A percentile compares a stretch with the other conserved stretches of the same genome.
Conservation (phyloP, 2,329 filamentous ascomycete genomes). For the Teratosphaeria nubilosa region DNA sequence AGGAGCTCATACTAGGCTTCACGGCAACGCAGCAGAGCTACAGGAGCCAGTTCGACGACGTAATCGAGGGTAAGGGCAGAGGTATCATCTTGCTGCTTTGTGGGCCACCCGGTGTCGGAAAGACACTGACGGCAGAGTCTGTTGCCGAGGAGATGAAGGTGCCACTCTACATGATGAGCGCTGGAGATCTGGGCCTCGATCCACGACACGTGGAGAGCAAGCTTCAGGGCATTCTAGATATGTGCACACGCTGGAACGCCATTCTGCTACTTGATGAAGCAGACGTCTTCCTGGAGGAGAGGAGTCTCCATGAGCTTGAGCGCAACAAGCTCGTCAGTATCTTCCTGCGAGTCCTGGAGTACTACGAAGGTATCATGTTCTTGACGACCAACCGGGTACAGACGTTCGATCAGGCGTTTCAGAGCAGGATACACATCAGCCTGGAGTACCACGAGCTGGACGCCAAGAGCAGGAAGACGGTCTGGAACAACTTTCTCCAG, state of each 20-base stretch:
- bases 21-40: slow-evolving; percentile 33
- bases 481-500: slow-evolving; percentile 30
- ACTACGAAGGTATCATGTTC: slow-evolving; percentile 35
- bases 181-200: slow-evolving; percentile 40
- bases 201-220: slow-evolving; percentile 33
- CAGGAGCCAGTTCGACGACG: slow-evolving; percentile 36
- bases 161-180: slow-evolving; percentile 41
- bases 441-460: slow-evolving; percentile 30
- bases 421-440: slow-evolving; percentile 36
- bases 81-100: slow-evolving; percentile 43
- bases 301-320: slow-evolving; percentile 31
- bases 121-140: slow-evolving; percentile 43
- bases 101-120: slow-evolving; percentile 43
- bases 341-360: slow-evolving; percentile 28
- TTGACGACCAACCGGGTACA: slow-evolving; percentile 31
- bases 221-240: slow-evolving; percentile 35
- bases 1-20: slow-evolving; percentile 39
- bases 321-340: slow-evolving; percentile 45
- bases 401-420: slow-evolving; percentile 35
- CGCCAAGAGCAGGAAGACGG: slow-evolving; percentile 30
- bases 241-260: slow-evolving; percentile 42
- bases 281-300: slow-evolving; percentile 34
- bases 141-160: slow-evolving; percentile 42
- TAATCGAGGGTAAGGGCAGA: slow-evolving; percentile 43
- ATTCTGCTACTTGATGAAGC: slow-evolving; percentile 45